Base-by-base conservation (phyloP, 2,329 filamentous ascomycete species). In the Nemania bipapillata region DNA sequence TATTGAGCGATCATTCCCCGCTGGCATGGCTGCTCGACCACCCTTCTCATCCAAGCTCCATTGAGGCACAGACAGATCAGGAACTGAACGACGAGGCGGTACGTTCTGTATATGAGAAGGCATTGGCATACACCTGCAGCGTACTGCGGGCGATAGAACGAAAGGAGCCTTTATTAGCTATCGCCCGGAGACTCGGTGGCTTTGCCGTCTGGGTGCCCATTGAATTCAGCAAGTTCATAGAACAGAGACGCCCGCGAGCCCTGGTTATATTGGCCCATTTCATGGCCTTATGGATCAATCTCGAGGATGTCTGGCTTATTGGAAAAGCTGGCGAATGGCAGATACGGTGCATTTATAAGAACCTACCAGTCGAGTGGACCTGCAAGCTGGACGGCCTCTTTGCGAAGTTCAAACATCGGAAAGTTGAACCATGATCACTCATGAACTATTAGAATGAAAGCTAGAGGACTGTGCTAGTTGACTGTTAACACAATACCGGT, bases 221-320 rank as follows among this genome's bases (percentile, higher is more conserved):
- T 58, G 72, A 78, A n/a, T 79, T 80, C 55, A 76, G 75, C 50
- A 75, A 73, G 47, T 79, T 79, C 61, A 71, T 81, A 52, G 74
- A 75, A 35, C 76, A 81, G 72, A 74, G 77, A 22, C 74, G 79
- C 20, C 79, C 80, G 1, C 75, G 80, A 9, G 80, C 80, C 12
- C 72, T 81, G 62, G 79, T 81, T 12, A 71, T 79, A 7, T 63
- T 81, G n/a, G 80, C 80, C 2, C 78, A 80, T 58, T 81, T 81
- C 70, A 81, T 81, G 78, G 66, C 79, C 17, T 65, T 80, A 9
- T 81, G 79, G 79, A 63, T 82, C 2, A 72, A 76, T 4, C 77
- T 77, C 35, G 77, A 79, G 17, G 70, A 79, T 63, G 61, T 79
- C 47, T 81, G 80, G 80, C 73, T 81, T 68, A 74, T 81, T 35